Percentiles rank a stretch among this genome's conserved stretches.
Evolutionary conservation across 768 basidiomycete genomes (phyloP).

Genomic region (Lentinula detonsa): DNA sequence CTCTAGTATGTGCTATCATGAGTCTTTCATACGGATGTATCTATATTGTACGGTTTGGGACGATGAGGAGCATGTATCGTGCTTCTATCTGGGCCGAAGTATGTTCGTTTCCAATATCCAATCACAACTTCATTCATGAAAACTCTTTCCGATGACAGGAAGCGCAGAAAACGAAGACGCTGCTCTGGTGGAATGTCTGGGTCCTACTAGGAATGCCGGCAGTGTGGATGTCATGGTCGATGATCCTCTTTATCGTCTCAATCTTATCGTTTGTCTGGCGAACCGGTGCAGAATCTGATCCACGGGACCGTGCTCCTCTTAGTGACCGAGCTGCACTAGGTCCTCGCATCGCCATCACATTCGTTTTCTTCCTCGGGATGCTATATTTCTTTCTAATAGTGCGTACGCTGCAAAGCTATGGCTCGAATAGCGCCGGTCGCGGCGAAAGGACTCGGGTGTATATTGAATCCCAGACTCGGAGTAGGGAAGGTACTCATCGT

Average conservation of each 20-base stretch:
- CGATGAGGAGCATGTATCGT: slow-evolving; percentile 50
- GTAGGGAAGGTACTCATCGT: neutral
- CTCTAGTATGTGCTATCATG: slow-evolving; percentile 44
- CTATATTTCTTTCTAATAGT: slow-evolving; percentile 59
- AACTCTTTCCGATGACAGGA: neutral
- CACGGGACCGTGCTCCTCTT: slow-evolving; percentile 27
- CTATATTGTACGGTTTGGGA: slow-evolving; percentile 51
- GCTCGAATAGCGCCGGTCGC: slow-evolving; percentile 13
- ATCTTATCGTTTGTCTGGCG: slow-evolving; percentile 68
- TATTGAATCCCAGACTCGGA: neutral
- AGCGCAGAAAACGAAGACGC: slow-evolving; percentile 27
- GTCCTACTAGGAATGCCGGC: slow-evolving; percentile 47
- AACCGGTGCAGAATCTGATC: slow-evolving; percentile 43
- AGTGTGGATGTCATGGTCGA: slow-evolving; percentile 53
- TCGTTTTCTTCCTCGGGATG: slow-evolving; percentile 49
- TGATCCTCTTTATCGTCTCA: slow-evolving; percentile 56
- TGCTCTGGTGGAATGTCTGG: slow-evolving; percentile 45
- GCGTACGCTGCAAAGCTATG: slow-evolving; percentile 56
- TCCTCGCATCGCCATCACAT: slow-evolving; percentile 50
- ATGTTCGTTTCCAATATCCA: neutral
- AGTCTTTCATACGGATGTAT: slow-evolving; percentile 48
- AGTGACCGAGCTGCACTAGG: slow-evolving; percentile 34
- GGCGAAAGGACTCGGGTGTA: neutral
- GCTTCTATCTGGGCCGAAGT: slow-evolving; percentile 54
- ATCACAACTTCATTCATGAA: neutral